These are phyloP conservation scores for Coniochaeta sp. DNA, from an alignment of 2,329 filamentous ascomycete species.

Conservation along the genomic window DNA sequence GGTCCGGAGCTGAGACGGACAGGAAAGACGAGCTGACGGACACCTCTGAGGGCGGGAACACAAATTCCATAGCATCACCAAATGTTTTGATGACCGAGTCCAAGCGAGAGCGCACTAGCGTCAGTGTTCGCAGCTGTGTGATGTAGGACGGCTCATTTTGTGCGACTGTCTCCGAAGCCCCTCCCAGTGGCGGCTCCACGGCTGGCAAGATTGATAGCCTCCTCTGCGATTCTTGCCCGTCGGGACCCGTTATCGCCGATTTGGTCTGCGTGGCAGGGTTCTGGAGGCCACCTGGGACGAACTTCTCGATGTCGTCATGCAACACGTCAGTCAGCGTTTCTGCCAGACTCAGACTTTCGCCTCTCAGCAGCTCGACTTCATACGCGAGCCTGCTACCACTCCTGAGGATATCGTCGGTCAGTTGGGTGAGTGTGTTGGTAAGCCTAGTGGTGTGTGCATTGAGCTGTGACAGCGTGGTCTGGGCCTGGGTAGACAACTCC, in stretches of 20 bases:
- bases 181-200: conserved; percentile 10
- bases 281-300: conserved; percentile 51
- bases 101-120: conserved; percentile 73
- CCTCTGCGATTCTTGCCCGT: not conserved
- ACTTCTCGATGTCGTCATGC: conserved; percentile 63
- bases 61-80: conserved; percentile 92
- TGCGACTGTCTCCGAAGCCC: conserved; percentile 14
- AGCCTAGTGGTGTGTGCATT: conserved; percentile 82
- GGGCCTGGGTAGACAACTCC: conserved; percentile 74
- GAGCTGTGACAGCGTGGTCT: conserved; percentile 78
- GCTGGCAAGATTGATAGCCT: not conserved
- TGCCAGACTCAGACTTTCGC: conserved; percentile 73
- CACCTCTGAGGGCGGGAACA: conserved; percentile 79
- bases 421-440: conserved; percentile 72
- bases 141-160: conserved; percentile 59
- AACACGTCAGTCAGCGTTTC: conserved; percentile 71
- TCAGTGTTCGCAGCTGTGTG: conserved; percentile 72
- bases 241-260: not conserved
- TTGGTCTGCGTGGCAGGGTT: conserved; percentile 18
- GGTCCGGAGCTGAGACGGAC: conserved; percentile 80
- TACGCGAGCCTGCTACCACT: conserved; percentile 85
- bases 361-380: conserved; percentile 87
- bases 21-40: conserved; percentile 81
- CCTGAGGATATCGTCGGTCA: conserved; percentile 91
- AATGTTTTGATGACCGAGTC: conserved; percentile 88